Evolutionary conservation across 2,329 filamentous ascomycete genomes (phyloP).

Genomic region (Cladosporium velox): DNA sequence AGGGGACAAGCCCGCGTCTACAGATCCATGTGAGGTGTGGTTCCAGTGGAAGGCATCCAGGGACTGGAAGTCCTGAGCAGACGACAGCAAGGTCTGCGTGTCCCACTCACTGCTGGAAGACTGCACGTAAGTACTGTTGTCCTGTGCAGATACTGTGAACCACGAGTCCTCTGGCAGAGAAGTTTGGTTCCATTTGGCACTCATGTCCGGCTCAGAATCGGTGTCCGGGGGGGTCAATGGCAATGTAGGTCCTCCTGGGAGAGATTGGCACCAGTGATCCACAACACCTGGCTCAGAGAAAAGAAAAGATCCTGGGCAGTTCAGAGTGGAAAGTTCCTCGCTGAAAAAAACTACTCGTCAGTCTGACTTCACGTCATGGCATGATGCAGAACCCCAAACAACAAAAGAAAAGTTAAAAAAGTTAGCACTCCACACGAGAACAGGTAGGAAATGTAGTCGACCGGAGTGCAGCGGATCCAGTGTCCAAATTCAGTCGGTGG

Average conservation of each 20-base stretch:
- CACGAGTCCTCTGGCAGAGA: constrained; percentile 33
- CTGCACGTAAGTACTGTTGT: constrained; percentile 30
- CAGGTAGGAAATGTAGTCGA: background rate
- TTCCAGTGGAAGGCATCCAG: constrained; percentile 20
- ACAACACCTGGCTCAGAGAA: constrained; percentile 36
- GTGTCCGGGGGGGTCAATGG: constrained; percentile 37
- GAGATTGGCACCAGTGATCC: constrained; percentile 36
- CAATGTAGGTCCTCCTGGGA: constrained; percentile 28
- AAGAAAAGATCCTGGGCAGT: constrained; percentile 32
- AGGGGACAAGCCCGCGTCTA: constrained; percentile 39
- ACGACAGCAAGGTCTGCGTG: constrained; percentile 20
- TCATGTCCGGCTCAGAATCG: constrained; percentile 37
- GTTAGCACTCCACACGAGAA: background rate
- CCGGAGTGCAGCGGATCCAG: background rate
- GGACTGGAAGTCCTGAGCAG: constrained; percentile 16
- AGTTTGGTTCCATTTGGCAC: constrained; percentile 31
- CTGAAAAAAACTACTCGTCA: constrained; percentile 33
- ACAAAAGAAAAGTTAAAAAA: constrained; percentile 3
- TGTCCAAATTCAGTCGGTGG: background rate
- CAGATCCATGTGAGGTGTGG: constrained; percentile 30
- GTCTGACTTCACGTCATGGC: constrained; percentile 25
- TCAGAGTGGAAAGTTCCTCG: constrained; percentile 32
- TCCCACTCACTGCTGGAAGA: constrained; percentile 29
- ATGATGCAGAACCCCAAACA: constrained; percentile 9
- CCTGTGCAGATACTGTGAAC: constrained; percentile 30